Percentiles rank a stretch among this genome's conserved stretches.
Conservation (phyloP, 495 filamentous ascomycete species). For the Penicillium steckii region DNA sequence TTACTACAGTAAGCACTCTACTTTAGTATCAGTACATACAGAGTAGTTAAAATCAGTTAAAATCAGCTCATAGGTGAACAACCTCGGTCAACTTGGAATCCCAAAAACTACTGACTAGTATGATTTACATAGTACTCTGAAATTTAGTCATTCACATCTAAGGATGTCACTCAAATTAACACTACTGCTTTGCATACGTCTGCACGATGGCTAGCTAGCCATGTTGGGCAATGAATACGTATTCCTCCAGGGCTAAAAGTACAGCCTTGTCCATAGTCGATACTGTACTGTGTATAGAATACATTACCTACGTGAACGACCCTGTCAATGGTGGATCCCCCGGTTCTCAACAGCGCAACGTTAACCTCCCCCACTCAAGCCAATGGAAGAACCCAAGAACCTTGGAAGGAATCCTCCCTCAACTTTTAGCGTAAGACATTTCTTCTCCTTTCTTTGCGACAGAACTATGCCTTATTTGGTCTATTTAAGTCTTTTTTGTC, state of each 20-base stretch:
- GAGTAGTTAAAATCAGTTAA: no score
- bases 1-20: no score
- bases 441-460: neutral
- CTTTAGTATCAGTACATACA: no score
- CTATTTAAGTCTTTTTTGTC: neutral
- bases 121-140: no score
- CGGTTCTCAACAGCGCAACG: conserved; percentile 16
- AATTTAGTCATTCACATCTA: no score
- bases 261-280: no score
- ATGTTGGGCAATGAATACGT: conserved; percentile 16
- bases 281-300: neutral
- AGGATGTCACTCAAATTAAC: neutral
- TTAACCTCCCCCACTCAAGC: conserved; percentile 24
- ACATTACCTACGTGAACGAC: conserved; percentile 12
- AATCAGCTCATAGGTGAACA: no score
- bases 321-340: conserved; percentile 23
- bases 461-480: conserved; percentile 8
- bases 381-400: conserved; percentile 33
- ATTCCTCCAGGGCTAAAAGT: conserved; percentile 2
- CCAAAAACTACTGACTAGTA: no score
- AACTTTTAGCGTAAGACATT: no score
- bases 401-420: conserved; percentile 24
- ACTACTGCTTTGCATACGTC: neutral
- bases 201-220: conserved; percentile 12
- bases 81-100: no score